Percentiles rank a stretch among this genome's conserved stretches.
These are phyloP conservation scores for Albizia julibrissin DNA, from an alignment of 306 rosid genomes.

Conservation along the genomic window DNA sequence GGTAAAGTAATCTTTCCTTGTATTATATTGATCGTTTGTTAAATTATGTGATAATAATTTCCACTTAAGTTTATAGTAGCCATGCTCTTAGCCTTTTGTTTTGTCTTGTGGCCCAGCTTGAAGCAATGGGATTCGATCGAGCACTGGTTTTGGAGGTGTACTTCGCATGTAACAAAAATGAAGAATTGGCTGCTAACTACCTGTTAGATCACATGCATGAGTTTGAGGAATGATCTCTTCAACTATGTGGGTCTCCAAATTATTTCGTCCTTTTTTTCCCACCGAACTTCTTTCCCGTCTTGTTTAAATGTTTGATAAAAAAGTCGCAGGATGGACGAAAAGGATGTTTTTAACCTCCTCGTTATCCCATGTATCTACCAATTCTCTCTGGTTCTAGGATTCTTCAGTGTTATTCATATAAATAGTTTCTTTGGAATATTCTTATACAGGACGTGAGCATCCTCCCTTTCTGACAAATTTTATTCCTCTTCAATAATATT, in stretches of 20 bases:
- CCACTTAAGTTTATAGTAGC: background rate
- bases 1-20: background rate
- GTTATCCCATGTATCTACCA: constrained; percentile 36
- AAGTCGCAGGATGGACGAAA: constrained; percentile 32
- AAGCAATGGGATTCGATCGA: constrained; percentile 88
- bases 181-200: constrained; percentile 89
- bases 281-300: constrained; percentile 17
- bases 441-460: constrained; percentile 25
- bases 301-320: constrained; percentile 34
- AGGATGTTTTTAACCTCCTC: constrained; percentile 34
- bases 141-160: constrained; percentile 74
- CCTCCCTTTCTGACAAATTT: background rate
- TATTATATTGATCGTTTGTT: background rate
- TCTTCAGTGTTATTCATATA: constrained; percentile 36
- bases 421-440: constrained; percentile 28
- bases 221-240: constrained; percentile 58
- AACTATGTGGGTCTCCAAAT: background rate
- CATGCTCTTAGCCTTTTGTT: background rate
- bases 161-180: constrained; percentile 85
- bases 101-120: constrained; percentile 56
- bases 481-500: background rate
- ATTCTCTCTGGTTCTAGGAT: constrained; percentile 14
- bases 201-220: constrained; percentile 83
- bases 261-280: constrained; percentile 27
- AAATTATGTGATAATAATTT: background rate